Evolutionary conservation across 2,329 filamentous ascomycete genomes (phyloP).

Genomic region (Aspergillus chevalieri): DNA sequence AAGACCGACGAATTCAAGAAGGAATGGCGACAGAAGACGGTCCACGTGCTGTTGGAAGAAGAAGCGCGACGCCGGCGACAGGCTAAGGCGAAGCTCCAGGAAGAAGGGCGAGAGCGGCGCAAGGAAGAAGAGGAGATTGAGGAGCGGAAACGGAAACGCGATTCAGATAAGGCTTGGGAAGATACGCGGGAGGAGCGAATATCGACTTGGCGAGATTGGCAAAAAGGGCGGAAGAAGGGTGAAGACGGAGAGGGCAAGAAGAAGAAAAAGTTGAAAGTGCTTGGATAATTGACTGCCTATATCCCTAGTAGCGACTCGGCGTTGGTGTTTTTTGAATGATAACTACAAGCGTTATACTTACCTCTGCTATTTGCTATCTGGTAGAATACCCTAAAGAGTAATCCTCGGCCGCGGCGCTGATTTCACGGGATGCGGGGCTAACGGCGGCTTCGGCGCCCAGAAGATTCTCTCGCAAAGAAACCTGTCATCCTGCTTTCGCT

Average conservation of each 20-base stretch:
- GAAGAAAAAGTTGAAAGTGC: constrained; percentile 44
- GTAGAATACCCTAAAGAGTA: not conserved
- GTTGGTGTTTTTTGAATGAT: not conserved
- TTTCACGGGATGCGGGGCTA: constrained; percentile 7
- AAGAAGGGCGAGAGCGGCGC: constrained; percentile 84
- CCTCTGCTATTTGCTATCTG: not conserved
- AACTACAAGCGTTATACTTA: not conserved
- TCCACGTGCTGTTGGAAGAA: constrained; percentile 85
- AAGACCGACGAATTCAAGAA: constrained; percentile 73
- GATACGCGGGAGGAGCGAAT: constrained; percentile 85
- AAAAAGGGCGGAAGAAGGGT: constrained; percentile 60
- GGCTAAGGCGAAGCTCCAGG: constrained; percentile 90
- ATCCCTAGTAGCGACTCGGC: not conserved
- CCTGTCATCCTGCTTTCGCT: not conserved
- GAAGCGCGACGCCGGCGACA: constrained; percentile 78
- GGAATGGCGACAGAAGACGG: constrained; percentile 85
- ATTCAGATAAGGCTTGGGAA: constrained; percentile 95
- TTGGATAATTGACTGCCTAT: constrained; percentile 29
- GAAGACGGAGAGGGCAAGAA: constrained; percentile 55
- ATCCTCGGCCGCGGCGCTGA: constrained; percentile 1
- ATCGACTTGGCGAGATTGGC: constrained; percentile 87
- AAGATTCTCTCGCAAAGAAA: constrained; percentile 5
- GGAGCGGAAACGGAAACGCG: constrained; percentile 73
- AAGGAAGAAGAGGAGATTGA: constrained; percentile 81
- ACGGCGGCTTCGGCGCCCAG: constrained; percentile 3